Conservation (phyloP, 768 basidiomycete genomes). For the Podaxis sp. region DNA sequence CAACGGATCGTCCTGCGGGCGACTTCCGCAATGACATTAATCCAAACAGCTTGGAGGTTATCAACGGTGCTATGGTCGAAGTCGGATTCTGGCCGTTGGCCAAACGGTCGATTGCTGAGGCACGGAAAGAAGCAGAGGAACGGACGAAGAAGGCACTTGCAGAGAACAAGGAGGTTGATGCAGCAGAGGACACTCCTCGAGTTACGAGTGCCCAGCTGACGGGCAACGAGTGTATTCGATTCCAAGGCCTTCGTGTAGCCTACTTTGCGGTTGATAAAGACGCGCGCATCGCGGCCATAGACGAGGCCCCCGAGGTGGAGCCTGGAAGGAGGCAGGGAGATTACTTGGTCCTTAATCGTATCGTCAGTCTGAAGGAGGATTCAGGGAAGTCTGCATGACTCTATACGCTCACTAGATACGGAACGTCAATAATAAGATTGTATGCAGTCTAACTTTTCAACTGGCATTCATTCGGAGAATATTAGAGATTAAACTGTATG, state of each 20-base stretch:
- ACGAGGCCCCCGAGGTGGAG: constrained; percentile 44
- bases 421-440: too few species aligned
- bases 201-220: constrained; percentile 79
- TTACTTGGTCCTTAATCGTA: constrained; percentile 82
- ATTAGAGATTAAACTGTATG: constrained; percentile 3
- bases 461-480: constrained; percentile 1
- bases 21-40: constrained; percentile 86
- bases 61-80: constrained; percentile 83
- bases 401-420: not conserved
- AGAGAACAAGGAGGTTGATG: constrained; percentile 35
- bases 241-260: constrained; percentile 94
- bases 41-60: constrained; percentile 75
- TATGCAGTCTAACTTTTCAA: not conserved
- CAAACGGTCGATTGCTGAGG: constrained; percentile 61
- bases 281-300: constrained; percentile 62
- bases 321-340: constrained; percentile 65
- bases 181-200: constrained; percentile 59
- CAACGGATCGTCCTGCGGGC: constrained; percentile 84
- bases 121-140: constrained; percentile 60
- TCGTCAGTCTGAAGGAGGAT: constrained; percentile 95
- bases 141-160: constrained; percentile 63
- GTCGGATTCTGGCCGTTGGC: constrained; percentile 87
- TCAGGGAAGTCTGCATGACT: constrained; percentile 60
- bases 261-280: constrained; percentile 96
- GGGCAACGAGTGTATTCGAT: constrained; percentile 90